Conservation (phyloP, 345 rosid genomes). For the Cochlearia excelsa region DNA sequence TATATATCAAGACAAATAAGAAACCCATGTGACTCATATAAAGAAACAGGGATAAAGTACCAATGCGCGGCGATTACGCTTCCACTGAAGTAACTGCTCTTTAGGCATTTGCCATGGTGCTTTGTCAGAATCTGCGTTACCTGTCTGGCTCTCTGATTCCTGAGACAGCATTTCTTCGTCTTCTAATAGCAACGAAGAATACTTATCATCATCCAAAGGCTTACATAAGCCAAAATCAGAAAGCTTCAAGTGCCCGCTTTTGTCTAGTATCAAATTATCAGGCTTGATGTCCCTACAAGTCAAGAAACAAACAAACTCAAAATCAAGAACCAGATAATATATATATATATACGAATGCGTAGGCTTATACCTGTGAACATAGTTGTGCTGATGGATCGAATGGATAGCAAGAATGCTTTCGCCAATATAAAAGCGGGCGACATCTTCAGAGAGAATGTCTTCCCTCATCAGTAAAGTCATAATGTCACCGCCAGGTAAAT, state of each 20-base stretch:
- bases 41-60: conserved; percentile 41
- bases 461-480: conserved; percentile 98
- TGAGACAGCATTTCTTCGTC: conserved; percentile 58
- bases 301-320: conserved; percentile 25
- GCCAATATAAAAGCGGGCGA: conserved; percentile 87
- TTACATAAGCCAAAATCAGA: conserved; percentile 99
- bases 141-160: conserved; percentile 48
- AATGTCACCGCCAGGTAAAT: conserved; percentile 98
- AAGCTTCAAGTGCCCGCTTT: conserved; percentile 94
- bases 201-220: conserved; percentile 88
- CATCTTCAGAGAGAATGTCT: conserved; percentile 89
- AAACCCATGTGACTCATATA: conserved; percentile 6
- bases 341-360: background rate
- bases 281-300: conserved; percentile 90
- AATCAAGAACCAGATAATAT: conserved; percentile 7
- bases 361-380: conserved; percentile 63
- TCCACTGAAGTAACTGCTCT: conserved; percentile 77
- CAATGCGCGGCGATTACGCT: conserved; percentile 93
- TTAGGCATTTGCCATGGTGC: conserved; percentile 85
- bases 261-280: conserved; percentile 90
- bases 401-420: conserved; percentile 86
- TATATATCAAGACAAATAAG: conserved; percentile 6
- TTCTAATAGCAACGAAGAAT: conserved; percentile 74
- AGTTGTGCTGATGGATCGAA: conserved; percentile 80
- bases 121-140: conserved; percentile 46